Conservation (phyloP, 768 basidiomycete genomes). For the Sporobolomyces roseus region DNA sequence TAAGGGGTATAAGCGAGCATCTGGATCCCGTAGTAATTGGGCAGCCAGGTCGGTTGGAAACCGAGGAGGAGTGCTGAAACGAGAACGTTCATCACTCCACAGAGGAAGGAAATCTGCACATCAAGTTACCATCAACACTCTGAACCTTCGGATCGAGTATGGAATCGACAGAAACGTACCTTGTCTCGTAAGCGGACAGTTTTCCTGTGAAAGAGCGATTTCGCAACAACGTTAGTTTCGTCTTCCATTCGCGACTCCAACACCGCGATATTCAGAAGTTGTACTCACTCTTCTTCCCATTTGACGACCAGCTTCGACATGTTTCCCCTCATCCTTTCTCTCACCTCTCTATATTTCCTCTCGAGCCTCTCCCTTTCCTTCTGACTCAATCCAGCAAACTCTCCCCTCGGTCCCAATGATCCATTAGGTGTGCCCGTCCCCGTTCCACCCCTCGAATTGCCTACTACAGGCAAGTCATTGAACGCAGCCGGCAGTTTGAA, state of each 20-base stretch:
- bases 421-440: background rate
- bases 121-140: background rate
- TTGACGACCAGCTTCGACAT: conserved; percentile 58
- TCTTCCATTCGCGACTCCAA: no score
- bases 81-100: conserved; percentile 79
- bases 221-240: background rate
- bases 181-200: conserved; percentile 77
- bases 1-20: conserved; percentile 73
- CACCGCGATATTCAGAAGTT: background rate
- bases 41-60: conserved; percentile 78
- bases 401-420: background rate
- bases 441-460: background rate
- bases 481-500: conserved; percentile 21
- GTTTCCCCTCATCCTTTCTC: conserved; percentile 26
- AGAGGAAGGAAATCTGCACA: conserved; percentile 69
- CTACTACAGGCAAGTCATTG: conserved; percentile 24
- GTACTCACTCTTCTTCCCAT: conserved; percentile 73
- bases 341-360: conserved; percentile 28
- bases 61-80: conserved; percentile 81
- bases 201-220: conserved; percentile 55
- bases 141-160: no score
- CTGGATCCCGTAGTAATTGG: conserved; percentile 77
- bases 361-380: conserved; percentile 35
- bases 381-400: conserved; percentile 13
- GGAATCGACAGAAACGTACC: conserved; percentile 22